Evolutionary conservation across 192 early-diverging fungal genomes (phyloP).

Genomic region (Coemansia sp.): DNA sequence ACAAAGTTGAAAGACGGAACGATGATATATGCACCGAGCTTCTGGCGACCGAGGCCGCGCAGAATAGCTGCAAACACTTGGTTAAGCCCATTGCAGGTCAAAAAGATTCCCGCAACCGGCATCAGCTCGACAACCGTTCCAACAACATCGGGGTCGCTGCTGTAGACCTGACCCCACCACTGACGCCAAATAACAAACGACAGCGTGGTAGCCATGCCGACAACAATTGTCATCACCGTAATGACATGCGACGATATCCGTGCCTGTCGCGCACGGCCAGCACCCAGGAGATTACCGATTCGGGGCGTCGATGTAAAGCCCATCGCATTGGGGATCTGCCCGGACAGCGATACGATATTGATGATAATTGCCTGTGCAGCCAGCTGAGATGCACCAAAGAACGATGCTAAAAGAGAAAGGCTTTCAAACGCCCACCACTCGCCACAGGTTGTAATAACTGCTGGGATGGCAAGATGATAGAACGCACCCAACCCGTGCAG

Average conservation of each 20-base stretch:
- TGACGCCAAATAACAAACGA: constrained; percentile 56
- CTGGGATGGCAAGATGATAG: constrained; percentile 71
- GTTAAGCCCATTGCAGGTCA: constrained; percentile 55
- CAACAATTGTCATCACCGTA: constrained; percentile 55
- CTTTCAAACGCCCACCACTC: constrained; percentile 84
- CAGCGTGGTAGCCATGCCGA: constrained; percentile 54
- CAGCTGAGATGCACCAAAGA: constrained; percentile 69
- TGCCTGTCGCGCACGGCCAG: constrained; percentile 54
- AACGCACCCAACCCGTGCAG: constrained; percentile 61
- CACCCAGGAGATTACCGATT: constrained; percentile 73
- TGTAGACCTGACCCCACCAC: constrained; percentile 62
- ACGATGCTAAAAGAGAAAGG: constrained; percentile 67
- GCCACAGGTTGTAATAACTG: constrained; percentile 73
- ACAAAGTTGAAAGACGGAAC: constrained; percentile 51
- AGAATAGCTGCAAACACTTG: constrained; percentile 57
- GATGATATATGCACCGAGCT: constrained; percentile 50
- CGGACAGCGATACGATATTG: constrained; percentile 64
- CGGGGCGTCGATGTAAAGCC: constrained; percentile 74
- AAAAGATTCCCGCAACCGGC: constrained; percentile 29
- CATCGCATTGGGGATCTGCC: constrained; percentile 74
- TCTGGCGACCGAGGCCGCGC: constrained; percentile 56
- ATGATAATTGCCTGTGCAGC: constrained; percentile 78
- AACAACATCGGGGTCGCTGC: constrained; percentile 25
- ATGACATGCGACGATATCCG: constrained; percentile 54
- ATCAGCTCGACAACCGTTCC: constrained; percentile 26